Conservation (phyloP, 352 stramenopile genomes). For the Pythium myriotylum region DNA sequence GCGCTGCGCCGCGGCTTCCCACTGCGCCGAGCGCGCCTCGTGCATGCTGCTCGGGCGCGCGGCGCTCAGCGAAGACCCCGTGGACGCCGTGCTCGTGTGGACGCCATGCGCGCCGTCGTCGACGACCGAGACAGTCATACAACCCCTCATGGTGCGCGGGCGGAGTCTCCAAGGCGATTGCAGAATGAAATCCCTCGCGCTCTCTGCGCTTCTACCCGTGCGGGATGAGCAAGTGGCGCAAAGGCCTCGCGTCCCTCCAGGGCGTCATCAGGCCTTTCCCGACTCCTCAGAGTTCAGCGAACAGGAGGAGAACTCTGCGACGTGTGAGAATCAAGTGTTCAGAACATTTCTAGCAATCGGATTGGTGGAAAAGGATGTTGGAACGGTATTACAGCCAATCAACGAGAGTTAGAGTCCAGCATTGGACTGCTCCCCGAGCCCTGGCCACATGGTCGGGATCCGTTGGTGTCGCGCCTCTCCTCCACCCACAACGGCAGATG, state of each 20-base stretch:
- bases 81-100: slow-evolving; percentile 10
- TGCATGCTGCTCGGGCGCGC: not conserved
- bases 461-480: slow-evolving; percentile 9
- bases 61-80: slow-evolving; percentile 1
- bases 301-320: slow-evolving; percentile 16
- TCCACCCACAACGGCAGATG: not conserved
- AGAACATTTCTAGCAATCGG: not conserved
- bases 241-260: too few relatives aligned
- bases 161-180: not conserved
- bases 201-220: not conserved
- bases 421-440: not conserved
- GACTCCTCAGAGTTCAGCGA: slow-evolving; percentile 3
- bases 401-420: not conserved
- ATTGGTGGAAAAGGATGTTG: slow-evolving; percentile 15
- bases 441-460: slow-evolving; percentile 11
- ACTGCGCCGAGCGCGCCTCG: slow-evolving; percentile 3
- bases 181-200: not conserved
- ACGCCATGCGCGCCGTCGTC: slow-evolving; percentile 5
- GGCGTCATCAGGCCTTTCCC: not conserved
- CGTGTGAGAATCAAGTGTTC: slow-evolving; percentile 24
- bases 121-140: slow-evolving; percentile 16
- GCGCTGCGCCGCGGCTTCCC: slow-evolving; percentile 11
- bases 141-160: slow-evolving; percentile 16
- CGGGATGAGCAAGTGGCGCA: not conserved
- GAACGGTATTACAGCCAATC: slow-evolving; percentile 6